Base-by-base conservation (phyloP, 129 eudicot genomes). In the Saussurea involucrata region DNA sequence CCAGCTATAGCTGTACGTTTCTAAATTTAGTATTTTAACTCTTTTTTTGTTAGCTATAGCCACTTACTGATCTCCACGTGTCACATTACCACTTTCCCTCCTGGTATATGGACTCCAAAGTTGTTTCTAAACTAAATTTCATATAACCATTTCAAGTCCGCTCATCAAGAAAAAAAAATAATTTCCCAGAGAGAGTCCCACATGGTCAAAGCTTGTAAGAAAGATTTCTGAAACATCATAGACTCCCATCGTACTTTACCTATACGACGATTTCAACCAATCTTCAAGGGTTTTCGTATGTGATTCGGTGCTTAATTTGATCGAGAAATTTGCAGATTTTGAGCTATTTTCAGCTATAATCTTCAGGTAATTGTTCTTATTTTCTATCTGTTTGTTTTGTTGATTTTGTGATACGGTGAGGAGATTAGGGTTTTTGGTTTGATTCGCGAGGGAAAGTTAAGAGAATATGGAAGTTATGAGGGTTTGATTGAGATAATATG, bases 181-280 rank as follows among this genome's bases (percentile, higher is more conserved):
- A 74, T 74, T 74, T 46, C 6, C 37, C 24, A 34, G 17, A 10
- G 34, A 74, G 57, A 76, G 73, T 76, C 80, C 49, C 80, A 66
- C 67, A 76, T 66, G 80, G 80, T 76, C 73, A 66, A 76, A 76
- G 80, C 80, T 76, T 76, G 73, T 44, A 66, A 29, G 73, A 46
- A 76, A 46, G 80, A 76, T 76, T 72, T 64, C 80, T 64, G 65
- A 64, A 64, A 46, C 80, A 76, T 61, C 78, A 17, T 8, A 74
- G 70, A 34, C 78, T 74, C 70, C 60, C 6, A 17, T 76, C 66
- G 7, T 53, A 46, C 66, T 76, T 65, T 46, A 31, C 22, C 49
- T 22, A 18, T 33, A 63, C 25, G n/a, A 67, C 80, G 65, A 65
- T 67, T 76, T 76, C 55, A 37, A 49, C 32, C 60, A 49, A 66